Conservation (phyloP, 331 rosid species). For the Prunus yedoensis region DNA sequence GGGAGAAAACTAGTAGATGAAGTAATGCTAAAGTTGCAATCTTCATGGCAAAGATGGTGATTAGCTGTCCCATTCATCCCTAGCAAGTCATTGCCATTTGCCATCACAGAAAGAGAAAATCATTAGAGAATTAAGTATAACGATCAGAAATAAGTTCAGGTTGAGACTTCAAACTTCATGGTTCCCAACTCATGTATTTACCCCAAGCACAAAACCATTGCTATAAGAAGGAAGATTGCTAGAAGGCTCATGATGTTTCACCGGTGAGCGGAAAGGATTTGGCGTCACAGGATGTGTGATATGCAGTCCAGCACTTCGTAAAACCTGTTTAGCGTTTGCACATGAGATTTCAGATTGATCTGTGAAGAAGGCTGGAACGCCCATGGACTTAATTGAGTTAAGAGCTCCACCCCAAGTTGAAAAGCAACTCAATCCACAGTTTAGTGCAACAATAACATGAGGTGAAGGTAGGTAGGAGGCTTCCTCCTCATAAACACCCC, state of each 20-base stretch:
- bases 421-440: slow-evolving; percentile 51
- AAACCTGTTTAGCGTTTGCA: slow-evolving; percentile 51
- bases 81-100: background rate
- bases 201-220: slow-evolving; percentile 63
- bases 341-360: slow-evolving; percentile 57
- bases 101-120: background rate
- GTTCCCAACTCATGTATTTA: slow-evolving; percentile 42
- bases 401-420: slow-evolving; percentile 58
- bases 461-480: slow-evolving; percentile 58
- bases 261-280: slow-evolving; percentile 66
- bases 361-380: slow-evolving; percentile 52
- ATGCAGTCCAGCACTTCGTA: slow-evolving; percentile 49
- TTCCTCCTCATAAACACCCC: slow-evolving; percentile 66
- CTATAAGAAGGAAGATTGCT: slow-evolving; percentile 59
- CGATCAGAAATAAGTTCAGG: slow-evolving; percentile 4
- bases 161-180: slow-evolving; percentile 9
- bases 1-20: slow-evolving; percentile 14
- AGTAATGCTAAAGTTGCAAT: background rate
- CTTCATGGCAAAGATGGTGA: background rate
- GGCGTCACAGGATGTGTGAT: slow-evolving; percentile 65
- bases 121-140: background rate
- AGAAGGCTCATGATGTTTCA: slow-evolving; percentile 45
- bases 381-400: slow-evolving; percentile 47
- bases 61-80: background rate
- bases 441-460: slow-evolving; percentile 46